Base-by-base conservation (phyloP, 495 filamentous ascomycete species). In the Cercophora newfieldiana region DNA sequence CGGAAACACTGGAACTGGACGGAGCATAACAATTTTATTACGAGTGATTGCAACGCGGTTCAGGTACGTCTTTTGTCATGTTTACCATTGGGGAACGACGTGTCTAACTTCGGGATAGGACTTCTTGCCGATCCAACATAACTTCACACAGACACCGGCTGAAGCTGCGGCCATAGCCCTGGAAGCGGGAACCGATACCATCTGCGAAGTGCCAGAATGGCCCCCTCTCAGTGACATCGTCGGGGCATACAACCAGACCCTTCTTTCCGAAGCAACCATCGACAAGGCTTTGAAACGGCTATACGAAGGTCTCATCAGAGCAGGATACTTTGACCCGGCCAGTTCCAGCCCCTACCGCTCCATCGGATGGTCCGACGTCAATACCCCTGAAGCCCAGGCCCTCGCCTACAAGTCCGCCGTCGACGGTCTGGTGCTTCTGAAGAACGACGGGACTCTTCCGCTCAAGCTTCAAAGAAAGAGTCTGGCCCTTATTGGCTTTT, bases 1-100 rank as follows among this genome's bases (percentile, higher is more conserved):
- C 74, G 80, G 19, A 77, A 80, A 25, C 77, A 80, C 70, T 83
- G 80, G 79, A 74, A 73, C 57, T 81, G 74, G 75, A 75, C 71
- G 37, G 72, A 75, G 22, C 70, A 78, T 28, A 74, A 73, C 59
- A 72, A 79, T 48, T 83, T 77, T 53, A 69, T 83, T 55, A 76
- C 75, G 1, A 78, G 73, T 44, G 80, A 83, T 61, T 83, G 80
- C 63, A 77, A 79, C 25, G 78, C 79, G 18, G 72, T 81, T 57
- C 67, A 55, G 37, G 37, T 44, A 44, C 18, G 37, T 2, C 37
- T 44, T 8, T 44, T 5, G 2, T 44, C 4, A 44, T 26, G 21
- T 0, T 21, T 14, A n/a, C 6, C 57, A 44, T 47, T 6, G 26
- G 16, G n/a, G 30, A 12, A 31, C 26, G 50, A 19, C 50, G 19